Evolutionary conservation across 305 asterid genomes (phyloP), one percentile per base, ranked within the genome.

Genomic region (Ruellia speciosa): DNA sequence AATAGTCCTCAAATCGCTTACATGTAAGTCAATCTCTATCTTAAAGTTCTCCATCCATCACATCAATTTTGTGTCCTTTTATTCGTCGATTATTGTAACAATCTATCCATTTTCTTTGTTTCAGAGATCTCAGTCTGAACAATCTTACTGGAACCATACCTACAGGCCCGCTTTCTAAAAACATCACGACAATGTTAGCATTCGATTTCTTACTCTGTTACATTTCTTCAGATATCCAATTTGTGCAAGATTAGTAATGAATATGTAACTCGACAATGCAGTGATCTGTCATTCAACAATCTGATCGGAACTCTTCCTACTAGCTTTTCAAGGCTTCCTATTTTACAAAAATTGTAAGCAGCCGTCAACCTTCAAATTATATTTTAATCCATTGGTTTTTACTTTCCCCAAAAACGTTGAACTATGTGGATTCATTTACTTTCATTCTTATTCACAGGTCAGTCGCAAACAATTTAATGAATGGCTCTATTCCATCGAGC

Each of bases 111-210:
- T 12, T 47, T 66, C 47, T 9, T 47, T 28, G 58, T 77, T 63
- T 40, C 85, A 93, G 99, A 75, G 99, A 93, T 72, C 67, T 93
- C 77, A 93, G 99, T 73, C 49, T 59, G 59, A 93, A 93, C 85
- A 86, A 80, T 74, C 94, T 93, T 46, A 80, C 63, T 60, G 97
- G 97, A 74, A 40, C 79, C 65, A 80, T 93, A 70, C 97, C 95
- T 37, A 19, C 82, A 37, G 79, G 87, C 50, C 54, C 65, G 47
- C 81, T 93, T 61, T 81, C 97, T 9, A 66, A 52, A 52, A 80
- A 79, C 62, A 80, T 87, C 70, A 93, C 99, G 33, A 86, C 94
- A 15, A 69, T 93, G 99, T 89, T 77, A 77, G 99, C 52, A 50
- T 24, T 60, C 66, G 54, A 40, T 55, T 58, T 62, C 12, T 19